Evolutionary conservation across 345 rosid species (phyloP), one percentile per base, ranked within the genome.

Genomic region (Citrus hindsii): DNA sequence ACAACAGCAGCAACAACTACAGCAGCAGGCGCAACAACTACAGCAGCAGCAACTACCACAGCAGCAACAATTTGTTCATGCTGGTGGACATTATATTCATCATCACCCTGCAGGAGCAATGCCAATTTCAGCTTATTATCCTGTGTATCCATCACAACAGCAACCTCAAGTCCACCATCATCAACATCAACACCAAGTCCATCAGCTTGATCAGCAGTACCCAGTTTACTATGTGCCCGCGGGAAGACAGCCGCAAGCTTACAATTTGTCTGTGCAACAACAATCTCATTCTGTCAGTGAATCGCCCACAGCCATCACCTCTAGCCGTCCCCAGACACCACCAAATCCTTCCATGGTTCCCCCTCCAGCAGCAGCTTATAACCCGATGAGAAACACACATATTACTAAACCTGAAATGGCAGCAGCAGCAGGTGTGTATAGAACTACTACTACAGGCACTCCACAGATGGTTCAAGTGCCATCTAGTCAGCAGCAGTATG

Each of bases 181-280:
- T 40, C 77, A 74, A 14, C 77, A 63, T 10, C 77, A 83, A 18
- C 58, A 53, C 7, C 58, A 53, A 53, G 58, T 53, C 13, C 90
- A 83, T 59, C 98, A 92, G 79, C 84, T 90, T 65, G 97, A 91
- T 80, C 98, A 94, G 87, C 98, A 90, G 75, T 94, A 94, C 71
- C 93, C 94, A 3, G 76, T 94, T 61, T 96, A 92, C 74, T 96
- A 92, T 80, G 81, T 92, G 80, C 87, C 88, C 2, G 80, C 95
- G 22, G 81, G 92, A 24, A 88, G 88, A 76, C 97, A 87, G 59
- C 83, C 89, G 25, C 93, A 86, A 80, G 84, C 90, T 66, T 91
- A 89, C 67, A 89, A 84, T 81, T 37, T 95, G 70, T 87, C 92
- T 38, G 81, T 89, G 75, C 97, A 90, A 65, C 97, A 90, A 80